Evolutionary conservation across 495 filamentous ascomycete species (phyloP), one percentile per base, ranked within the genome.

Genomic region (Tricharina praecox): DNA sequence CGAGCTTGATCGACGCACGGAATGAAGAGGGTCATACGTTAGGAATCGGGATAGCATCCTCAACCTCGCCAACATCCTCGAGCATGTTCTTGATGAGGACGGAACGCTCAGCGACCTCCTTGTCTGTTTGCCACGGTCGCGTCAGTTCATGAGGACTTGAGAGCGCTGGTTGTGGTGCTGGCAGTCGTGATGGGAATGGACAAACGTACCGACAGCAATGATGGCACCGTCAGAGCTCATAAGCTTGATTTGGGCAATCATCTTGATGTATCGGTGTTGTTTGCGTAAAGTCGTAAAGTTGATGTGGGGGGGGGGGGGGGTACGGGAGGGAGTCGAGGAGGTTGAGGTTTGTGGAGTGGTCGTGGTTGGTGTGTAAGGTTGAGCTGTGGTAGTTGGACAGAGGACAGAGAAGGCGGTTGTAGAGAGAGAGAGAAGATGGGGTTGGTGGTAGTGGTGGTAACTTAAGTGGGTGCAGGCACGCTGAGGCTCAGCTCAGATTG

Each of bases 41-140:
- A 23, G 85, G 82, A 48, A 96, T 86, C 5, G 90, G 82, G 30
- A 88, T 80, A 10, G 71, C 67, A 53, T 83, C 74, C 7, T 63
- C 69, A 38, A 78, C 65, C 16, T 76, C 76, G 48, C 83, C 85
- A 25, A 95, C 68, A 64, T 97, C 90, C 58, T 94, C 90, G 34
- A 97, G 72, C 78, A 97, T 77, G 70, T 95, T 90, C 74, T 94
- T 94, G 73, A 97, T 88, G 18, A 97, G 73, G 47, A 95, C 73
- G 4, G 85, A 93, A 40, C 87, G 82, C 68, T 94, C 85, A 39
- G 84, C 86, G 42, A 94, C 81, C 23, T 73, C 68, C 51, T 84
- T 82, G 45, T 92, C 88, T 85, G 53, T 53, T 48, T 35, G 26
- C 37, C 24, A 53, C 20, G 20, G 34, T 37, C n/a, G 13, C 2